phyloP scores from a whole-genome alignment of 2,329 filamentous ascomycete species.

The Ophiostoma ulmi region DNA sequence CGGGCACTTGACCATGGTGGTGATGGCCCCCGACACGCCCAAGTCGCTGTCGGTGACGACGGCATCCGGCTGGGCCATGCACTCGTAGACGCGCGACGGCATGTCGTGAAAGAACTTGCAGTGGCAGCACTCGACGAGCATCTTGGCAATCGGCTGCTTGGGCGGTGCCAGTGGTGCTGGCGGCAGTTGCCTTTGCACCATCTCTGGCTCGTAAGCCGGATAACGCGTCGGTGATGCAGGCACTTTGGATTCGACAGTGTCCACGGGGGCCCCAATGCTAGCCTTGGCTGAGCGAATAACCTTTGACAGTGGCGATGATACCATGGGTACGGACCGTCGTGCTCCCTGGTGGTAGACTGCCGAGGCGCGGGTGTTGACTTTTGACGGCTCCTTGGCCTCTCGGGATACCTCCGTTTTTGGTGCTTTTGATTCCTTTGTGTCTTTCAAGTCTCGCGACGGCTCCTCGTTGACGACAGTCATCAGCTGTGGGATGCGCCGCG shows the following conservation, averaged over 20 bases:
- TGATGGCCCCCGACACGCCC: constrained; percentile 53
- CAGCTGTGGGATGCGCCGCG: background rate
- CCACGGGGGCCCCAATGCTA: no score
- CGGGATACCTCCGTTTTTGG: no score
- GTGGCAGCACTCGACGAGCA: constrained; percentile 60
- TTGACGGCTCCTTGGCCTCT: background rate
- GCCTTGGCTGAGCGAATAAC: constrained; percentile 23
- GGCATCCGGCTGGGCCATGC: constrained; percentile 56
- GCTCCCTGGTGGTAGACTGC: constrained; percentile 19
- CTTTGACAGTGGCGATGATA: constrained; percentile 28
- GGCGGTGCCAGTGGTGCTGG: no score
- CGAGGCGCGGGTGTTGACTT: background rate
- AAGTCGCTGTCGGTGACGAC: constrained; percentile 48
- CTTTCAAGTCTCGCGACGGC: no score
- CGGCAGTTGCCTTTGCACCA: background rate
- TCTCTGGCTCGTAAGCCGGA: background rate
- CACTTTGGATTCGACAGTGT: background rate
- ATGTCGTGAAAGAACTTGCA: constrained; percentile 63
- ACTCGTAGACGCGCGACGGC: constrained; percentile 59
- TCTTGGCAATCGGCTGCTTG: constrained; percentile 46
- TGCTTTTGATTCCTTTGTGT: no score
- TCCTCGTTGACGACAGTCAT: background rate
- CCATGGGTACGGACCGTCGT: constrained; percentile 31
- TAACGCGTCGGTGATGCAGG: background rate
- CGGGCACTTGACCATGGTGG: constrained; percentile 60